Evolutionary conservation across 2,329 filamentous ascomycete genomes (phyloP), one percentile per base, ranked within the genome.

Genomic region (Penicillium sp.): DNA sequence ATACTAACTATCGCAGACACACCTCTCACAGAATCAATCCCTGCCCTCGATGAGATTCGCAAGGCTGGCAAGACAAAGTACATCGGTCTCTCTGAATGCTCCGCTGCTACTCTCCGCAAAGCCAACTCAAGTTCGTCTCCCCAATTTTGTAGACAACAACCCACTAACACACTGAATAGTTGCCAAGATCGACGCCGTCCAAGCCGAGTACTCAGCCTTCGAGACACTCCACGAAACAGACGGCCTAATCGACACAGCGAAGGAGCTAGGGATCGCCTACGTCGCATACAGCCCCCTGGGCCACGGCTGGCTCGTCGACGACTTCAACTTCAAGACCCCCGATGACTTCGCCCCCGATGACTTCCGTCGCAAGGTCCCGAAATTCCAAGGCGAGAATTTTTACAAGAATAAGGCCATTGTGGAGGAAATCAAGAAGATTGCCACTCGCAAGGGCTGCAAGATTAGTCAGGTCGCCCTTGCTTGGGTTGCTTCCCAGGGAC

Each of bases 51-150:
- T 57, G 74, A 76, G 50, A 72, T 82, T 50, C 77, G 78, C 42
- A 76, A 73, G 54, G 72, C 74, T 0, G 78, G 79, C 4, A 81
- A 80, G 65, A 80, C 78, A 16, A 80, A 80, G 65, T 80, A 79
- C 52, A 81, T 81, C 50, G 79, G 78, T 13, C 70, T 81, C 0
- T 80, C 78, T 0, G 79, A 81, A 54, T 80, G 78, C 58, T 81
- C 78, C 2, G 77, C 78, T 0, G 65, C 66, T 1, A 81, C 79
- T 0, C 61, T 81, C 5, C 75, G 77, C 23, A 78, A 77, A 55
- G 79, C 78, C 0, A 76, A 78, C 53, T 75, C 76, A 1, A 79
- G 77, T 80, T 46, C 44, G 70, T 64, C 23, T n/a, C 3, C 25
- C 14, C 35, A 44, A 4, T 7, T 1, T 16, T 13, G 19, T 14